Conservation (phyloP, 2,329 filamentous ascomycete species). For the Calonectria montana region DNA sequence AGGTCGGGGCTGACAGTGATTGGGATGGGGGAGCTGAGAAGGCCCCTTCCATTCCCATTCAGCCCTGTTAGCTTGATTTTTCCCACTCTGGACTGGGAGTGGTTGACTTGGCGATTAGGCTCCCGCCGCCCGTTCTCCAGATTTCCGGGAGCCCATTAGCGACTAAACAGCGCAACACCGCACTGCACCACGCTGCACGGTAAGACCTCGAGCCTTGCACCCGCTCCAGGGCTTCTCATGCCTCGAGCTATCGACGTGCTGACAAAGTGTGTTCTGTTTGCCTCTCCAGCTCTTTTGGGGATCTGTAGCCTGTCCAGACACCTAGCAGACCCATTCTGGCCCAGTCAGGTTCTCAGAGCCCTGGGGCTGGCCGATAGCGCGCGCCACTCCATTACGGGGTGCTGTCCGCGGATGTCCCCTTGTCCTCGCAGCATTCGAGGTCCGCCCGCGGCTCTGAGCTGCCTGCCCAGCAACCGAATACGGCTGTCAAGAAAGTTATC, state of each 20-base stretch:
- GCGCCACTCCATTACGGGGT: neutral
- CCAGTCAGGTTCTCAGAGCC: neutral
- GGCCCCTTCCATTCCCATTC: constrained; percentile 1
- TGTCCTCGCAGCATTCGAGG: neutral
- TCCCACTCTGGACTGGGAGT: neutral
- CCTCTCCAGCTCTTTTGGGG: neutral
- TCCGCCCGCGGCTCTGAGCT: neutral
- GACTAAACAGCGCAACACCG: neutral
- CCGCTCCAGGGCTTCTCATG: neutral
- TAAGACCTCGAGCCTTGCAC: neutral
- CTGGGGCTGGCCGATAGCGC: constrained; percentile 1
- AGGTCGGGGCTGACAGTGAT: constrained; percentile 7
- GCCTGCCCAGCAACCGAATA: neutral
- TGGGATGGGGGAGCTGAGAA: constrained; percentile 8
- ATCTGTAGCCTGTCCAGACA: neutral
- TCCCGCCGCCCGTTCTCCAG: neutral
- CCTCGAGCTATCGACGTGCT: neutral
- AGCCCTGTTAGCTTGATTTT: constrained; percentile 9
- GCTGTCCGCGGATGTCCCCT: neutral
- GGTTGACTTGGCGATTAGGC: neutral
- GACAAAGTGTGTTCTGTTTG: neutral
- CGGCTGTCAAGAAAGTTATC: neutral
- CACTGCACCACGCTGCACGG: neutral
- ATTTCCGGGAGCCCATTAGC: neutral
- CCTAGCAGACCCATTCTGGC: neutral